Percentiles rank a stretch among this genome's conserved stretches.
Conservation (phyloP, 2,329 filamentous ascomycete genomes). For the Teratosphaeria gauchensis region DNA sequence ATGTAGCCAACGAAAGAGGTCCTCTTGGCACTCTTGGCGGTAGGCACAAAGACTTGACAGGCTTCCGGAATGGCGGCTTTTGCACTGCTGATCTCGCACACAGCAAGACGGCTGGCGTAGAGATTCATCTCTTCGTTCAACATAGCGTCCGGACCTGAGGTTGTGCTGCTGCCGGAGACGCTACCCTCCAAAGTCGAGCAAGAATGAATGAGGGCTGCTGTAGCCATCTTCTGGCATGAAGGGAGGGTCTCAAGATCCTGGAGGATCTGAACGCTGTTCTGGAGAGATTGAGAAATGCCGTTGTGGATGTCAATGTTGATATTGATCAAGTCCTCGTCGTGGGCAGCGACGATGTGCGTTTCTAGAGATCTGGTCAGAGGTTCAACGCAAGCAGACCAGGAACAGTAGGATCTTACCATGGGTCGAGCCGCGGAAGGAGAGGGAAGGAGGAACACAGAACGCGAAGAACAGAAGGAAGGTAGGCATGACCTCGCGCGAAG, state of each 20-base stretch:
- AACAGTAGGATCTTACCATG: not conserved
- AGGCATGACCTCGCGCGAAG: not conserved
- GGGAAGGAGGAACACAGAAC: not conserved
- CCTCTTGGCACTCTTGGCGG: slow-evolving; percentile 25
- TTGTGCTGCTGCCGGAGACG: slow-evolving; percentile 7
- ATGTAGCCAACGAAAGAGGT: slow-evolving; percentile 17
- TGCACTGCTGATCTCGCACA: slow-evolving; percentile 52
- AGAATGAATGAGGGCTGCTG: slow-evolving; percentile 42
- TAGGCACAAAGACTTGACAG: slow-evolving; percentile 42
- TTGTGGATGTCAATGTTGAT: not conserved
- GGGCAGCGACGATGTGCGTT: not conserved
- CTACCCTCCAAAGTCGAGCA: slow-evolving; percentile 40
- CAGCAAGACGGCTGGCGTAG: slow-evolving; percentile 52
- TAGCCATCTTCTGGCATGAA: slow-evolving; percentile 45
- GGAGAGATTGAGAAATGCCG: slow-evolving; percentile 6
- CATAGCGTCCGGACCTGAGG: not conserved
- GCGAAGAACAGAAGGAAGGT: not conserved
- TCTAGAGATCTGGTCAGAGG: not conserved
- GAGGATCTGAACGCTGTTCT: slow-evolving; percentile 34
- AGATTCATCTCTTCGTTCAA: slow-evolving; percentile 43
- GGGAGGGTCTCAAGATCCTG: slow-evolving; percentile 36
- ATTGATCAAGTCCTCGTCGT: slow-evolving; percentile 5
- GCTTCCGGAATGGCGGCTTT: slow-evolving; percentile 39
- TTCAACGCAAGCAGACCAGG: not conserved
- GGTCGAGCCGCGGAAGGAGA: not conserved